These are phyloP conservation scores for Helicosporidium sp. DNA, from an alignment of 139 green algal species.

Conservation along the genomic window DNA sequence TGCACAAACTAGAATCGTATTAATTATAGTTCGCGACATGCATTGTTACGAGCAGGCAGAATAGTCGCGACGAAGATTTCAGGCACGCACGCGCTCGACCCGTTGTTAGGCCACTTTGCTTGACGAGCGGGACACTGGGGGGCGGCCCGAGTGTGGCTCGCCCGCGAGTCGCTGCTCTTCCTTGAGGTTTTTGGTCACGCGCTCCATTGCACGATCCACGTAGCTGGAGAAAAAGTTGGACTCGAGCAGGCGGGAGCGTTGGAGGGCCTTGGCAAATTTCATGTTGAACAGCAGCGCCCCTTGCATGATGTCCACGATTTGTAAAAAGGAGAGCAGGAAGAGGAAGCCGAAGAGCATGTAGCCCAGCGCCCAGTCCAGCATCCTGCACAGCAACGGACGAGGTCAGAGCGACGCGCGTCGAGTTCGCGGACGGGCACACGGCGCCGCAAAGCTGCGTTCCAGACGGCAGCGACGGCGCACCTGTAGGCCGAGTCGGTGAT, in stretches of 20 bases:
- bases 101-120: no score
- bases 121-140: no score
- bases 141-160: no score
- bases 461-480: neutral
- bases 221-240: slow-evolving; percentile 19
- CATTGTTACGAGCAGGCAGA: no score
- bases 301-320: slow-evolving; percentile 27
- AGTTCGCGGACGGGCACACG: no score
- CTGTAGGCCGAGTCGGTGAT: slow-evolving; percentile 14
- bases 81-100: no score
- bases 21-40: no score
- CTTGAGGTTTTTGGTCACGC: slow-evolving; percentile 8
- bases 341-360: slow-evolving; percentile 26
- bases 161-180: no score
- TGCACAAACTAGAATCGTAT: no score
- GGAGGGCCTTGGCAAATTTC: slow-evolving; percentile 23
- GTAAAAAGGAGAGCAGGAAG: slow-evolving; percentile 35
- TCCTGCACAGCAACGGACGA: slow-evolving; percentile 1
- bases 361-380: slow-evolving; percentile 27
- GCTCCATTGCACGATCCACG: slow-evolving; percentile 15
- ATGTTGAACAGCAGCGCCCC: slow-evolving; percentile 34
- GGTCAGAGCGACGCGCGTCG: no score
- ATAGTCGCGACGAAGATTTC: no score
- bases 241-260: slow-evolving; percentile 14
- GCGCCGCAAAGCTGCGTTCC: no score